Base-by-base conservation (phyloP, 1,139 yeast species). In the Hansenula sp. region DNA sequence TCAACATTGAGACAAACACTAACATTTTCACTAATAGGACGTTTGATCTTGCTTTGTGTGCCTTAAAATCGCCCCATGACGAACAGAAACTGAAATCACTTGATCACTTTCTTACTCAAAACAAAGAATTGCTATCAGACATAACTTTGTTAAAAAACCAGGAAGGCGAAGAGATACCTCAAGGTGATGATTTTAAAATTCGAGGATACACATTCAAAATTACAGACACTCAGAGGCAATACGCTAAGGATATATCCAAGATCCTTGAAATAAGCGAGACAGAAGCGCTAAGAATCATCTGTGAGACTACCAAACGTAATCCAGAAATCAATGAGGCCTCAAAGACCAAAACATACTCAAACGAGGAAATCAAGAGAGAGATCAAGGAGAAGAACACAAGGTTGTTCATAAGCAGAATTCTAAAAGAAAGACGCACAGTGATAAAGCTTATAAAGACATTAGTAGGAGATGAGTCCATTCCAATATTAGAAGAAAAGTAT, bases 221-320 rank as follows among this genome's bases (percentile, higher is more conserved):
- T 13, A 38, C 49, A 9, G 46, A 44, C 21, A 24, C 29, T 12
- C 36, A 41, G 13, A 49, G 39, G 37, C 42, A 41, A 21, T 39
- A 43, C 1, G 55, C 53, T 38, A 61, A 58, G 31, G 73, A 72
- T 15, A 51, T 74, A 16, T 10, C 72, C 12, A 49, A 61, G 2
- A 19, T 63, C 2, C 60, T 77, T 40, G 50, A 59, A 0, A 42
- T 76, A 12, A 74, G 72, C 47, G 54, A 57, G 15, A 51, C 57
- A 17, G 84, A 81, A 49, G 66, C 71, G 2, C 59, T 76, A 17
- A 63, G 84, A 51, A 63, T 78, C 11, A 66, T 79, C 8, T 48
- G 60, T 24, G 79, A 75, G 50, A 62, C 71, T 0, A 60, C 65
- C 31, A 59, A 61, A 32, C 64, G 72, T 40, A 55, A 66, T 5